Evolutionary conservation across 169 alveolate genomes (phyloP).

Genomic region (Eimeria praecox): DNA sequence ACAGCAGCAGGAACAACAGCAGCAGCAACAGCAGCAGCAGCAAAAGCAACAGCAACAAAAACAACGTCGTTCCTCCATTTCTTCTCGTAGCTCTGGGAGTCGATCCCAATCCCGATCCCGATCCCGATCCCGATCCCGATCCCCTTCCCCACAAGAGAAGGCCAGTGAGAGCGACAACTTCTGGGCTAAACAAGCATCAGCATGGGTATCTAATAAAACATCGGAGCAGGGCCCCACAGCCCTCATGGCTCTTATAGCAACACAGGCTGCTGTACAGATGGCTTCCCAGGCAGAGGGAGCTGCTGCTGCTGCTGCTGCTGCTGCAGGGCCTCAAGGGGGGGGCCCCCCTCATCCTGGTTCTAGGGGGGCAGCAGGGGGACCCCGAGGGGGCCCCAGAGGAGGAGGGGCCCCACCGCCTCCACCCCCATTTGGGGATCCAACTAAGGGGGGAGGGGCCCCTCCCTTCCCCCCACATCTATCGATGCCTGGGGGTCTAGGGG

Average conservation of each 20-base stretch:
- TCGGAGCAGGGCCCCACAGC: conserved; percentile 72
- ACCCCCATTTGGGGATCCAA: not conserved
- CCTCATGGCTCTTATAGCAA: conserved; percentile 44
- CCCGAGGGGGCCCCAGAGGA: not conserved
- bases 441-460: not conserved
- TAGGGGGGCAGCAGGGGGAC: not conserved
- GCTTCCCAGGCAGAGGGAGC: conserved; percentile 34
- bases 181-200: conserved; percentile 79
- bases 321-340: not conserved
- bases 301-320: not conserved
- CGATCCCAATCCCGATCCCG: conserved; percentile 47
- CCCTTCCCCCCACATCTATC: not conserved
- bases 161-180: conserved; percentile 69
- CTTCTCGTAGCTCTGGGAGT: conserved; percentile 38
- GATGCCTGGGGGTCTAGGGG: not conserved
- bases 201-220: conserved; percentile 76
- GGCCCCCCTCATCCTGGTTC: not conserved
- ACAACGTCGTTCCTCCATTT: conserved; percentile 8
- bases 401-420: not conserved
- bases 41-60: not conserved
- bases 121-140: conserved; percentile 53
- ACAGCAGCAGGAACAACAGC: conserved; percentile 26
- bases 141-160: conserved; percentile 28
- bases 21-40: not conserved
- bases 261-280: conserved; percentile 58